Percentiles rank a stretch among this genome's conserved stretches.
Conservation (phyloP, 257 asterid genomes). For the Ligustrum vulgare region DNA sequence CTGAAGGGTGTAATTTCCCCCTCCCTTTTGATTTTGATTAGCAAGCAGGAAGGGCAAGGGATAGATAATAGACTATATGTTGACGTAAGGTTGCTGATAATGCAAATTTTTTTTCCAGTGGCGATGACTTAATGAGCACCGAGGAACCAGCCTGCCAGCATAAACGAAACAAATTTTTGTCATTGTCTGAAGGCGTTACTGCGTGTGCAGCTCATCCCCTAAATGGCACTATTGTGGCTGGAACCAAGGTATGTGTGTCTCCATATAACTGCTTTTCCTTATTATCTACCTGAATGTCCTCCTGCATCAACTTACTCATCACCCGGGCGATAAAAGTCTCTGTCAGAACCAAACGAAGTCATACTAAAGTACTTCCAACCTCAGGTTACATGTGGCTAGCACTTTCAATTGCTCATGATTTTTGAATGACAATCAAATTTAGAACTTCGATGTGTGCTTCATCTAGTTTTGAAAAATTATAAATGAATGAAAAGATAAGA, state of each 20-base stretch:
- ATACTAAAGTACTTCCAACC: not conserved
- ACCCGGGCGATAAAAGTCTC: slow-evolving; percentile 9
- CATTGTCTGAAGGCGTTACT: slow-evolving; percentile 64
- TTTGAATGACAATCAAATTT: not conserved
- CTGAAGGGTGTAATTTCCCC: not conserved
- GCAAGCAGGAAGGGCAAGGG: not conserved
- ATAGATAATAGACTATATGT: not conserved
- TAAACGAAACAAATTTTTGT: slow-evolving; percentile 49
- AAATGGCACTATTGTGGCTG: slow-evolving; percentile 73
- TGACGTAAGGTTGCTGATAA: slow-evolving; percentile 21
- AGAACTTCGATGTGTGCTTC: not conserved
- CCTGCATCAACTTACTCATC: not conserved
- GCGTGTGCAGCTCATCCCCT: slow-evolving; percentile 80
- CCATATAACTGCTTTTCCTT: not conserved
- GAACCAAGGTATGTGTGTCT: slow-evolving; percentile 65
- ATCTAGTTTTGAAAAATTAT: not conserved
- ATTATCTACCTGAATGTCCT: slow-evolving; percentile 1
- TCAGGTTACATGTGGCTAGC: not conserved
- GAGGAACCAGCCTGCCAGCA: slow-evolving; percentile 31
- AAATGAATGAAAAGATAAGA: not conserved
- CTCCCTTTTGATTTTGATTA: slow-evolving; percentile 1
- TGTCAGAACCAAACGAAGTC: not conserved
- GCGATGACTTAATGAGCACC: slow-evolving; percentile 50
- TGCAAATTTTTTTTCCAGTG: slow-evolving; percentile 29
- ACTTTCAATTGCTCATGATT: not conserved